Evolutionary conservation across 2,329 filamentous ascomycete species (phyloP).

Genomic region (Sporothrix variecibatus): DNA sequence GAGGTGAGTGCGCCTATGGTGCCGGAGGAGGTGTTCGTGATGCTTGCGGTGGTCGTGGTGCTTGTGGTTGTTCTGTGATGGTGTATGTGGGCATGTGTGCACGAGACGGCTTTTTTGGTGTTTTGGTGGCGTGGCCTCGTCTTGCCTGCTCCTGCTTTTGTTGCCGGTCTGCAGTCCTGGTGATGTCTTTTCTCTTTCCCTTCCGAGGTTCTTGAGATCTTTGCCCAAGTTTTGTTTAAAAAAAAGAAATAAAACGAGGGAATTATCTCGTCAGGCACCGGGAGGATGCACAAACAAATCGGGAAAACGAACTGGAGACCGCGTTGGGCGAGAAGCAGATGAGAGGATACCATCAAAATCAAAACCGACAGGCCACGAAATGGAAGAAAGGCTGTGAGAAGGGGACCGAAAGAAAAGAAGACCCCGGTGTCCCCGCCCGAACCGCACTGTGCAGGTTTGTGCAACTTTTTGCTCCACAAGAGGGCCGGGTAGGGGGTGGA

Average conservation of each 20-base stretch:
- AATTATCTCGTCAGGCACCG: slow-evolving; percentile 6
- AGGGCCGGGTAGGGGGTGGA: neutral
- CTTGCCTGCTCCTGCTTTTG: neutral
- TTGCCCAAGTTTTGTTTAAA: neutral
- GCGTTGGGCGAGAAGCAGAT: neutral
- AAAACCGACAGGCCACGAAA: slow-evolving; percentile 10
- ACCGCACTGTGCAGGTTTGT: slow-evolving; percentile 25
- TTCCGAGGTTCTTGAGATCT: neutral
- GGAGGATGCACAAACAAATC: neutral
- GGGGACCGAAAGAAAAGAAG: neutral
- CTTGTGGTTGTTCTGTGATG: neutral
- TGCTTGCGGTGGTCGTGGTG: neutral
- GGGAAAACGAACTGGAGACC: slow-evolving; percentile 5
- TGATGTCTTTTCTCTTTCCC: neutral
- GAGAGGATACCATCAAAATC: neutral
- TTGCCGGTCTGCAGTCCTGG: neutral
- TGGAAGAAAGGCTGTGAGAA: neutral
- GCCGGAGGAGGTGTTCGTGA: neutral
- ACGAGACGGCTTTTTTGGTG: neutral
- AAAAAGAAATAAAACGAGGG: neutral
- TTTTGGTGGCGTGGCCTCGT: neutral
- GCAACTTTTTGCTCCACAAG: slow-evolving; percentile 12
- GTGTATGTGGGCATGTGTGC: slow-evolving; percentile 1
- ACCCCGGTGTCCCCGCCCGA: slow-evolving; percentile 28
- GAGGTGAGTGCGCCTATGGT: neutral